Evolutionary conservation across 2,329 filamentous ascomycete genomes (phyloP), one percentile per base, ranked within the genome.

Genomic region (Aspergillus udagawae): DNA sequence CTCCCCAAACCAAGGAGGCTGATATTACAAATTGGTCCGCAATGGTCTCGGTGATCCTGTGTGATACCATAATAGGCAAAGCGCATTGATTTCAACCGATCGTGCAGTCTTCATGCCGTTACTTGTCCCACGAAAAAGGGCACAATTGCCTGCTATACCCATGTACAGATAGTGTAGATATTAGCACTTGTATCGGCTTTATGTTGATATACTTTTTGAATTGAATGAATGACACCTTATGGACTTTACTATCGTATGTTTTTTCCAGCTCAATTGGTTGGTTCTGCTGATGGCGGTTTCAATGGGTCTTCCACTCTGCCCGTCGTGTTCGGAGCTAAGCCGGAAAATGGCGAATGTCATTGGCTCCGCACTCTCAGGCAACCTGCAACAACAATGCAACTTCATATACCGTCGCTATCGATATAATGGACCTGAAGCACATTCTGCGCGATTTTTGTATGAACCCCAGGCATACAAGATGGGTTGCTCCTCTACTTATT

Each of bases 401-500:
- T 23, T 49, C 52, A 53, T 35, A 55, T 48, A 54, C 45, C 51
- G 20, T 42, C 38, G 52, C 49, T 41, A 58, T 29, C 32, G 23
- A 59, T 35, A 44, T 7, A 12, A 77, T 77, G 75, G 67, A 70
- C 38, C 61, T 72, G 53, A 71, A 67, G 55, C 59, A 59, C 44
- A 59, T 68, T n/a, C 53, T 71, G 48, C 59, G 67, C 52, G 73
- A 74, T 61, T 60, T 86, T 12, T 75, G 80, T 29, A 77, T 71
- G n/a, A 81, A 86, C 61, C 79, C 82, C 1, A 76, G 75, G 51
- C 80, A 86, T 66, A 81, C 81, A 50, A 74, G 70, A 82, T 88
- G 85, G 85, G 80, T 92, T 45, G 78, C 86, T 5, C 82, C 86
- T 0, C 77, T 86, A 3, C 80, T 96, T 5, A 79, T 94, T 63